These are phyloP conservation scores for Boletus reticuloceps DNA, from an alignment of 768 basidiomycete species.

Conservation along the genomic window DNA sequence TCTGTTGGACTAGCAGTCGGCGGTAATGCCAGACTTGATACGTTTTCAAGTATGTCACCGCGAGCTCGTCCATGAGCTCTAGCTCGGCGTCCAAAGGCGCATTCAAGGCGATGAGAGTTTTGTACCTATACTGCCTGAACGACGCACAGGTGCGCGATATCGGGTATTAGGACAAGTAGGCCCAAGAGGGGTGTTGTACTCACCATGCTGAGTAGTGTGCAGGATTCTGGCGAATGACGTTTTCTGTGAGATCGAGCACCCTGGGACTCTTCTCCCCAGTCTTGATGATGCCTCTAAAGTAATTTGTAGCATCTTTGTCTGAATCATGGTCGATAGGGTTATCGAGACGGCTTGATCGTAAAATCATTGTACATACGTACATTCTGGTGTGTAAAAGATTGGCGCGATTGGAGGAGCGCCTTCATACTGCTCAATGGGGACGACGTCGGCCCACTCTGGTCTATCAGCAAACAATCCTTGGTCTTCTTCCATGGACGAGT, in stretches of 20 bases:
- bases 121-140: slow-evolving; percentile 90
- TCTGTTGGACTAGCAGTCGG: slow-evolving; percentile 63
- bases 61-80: slow-evolving; percentile 82
- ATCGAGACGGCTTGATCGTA: slow-evolving; percentile 5
- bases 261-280: slow-evolving; percentile 75
- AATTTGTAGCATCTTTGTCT: slow-evolving; percentile 94
- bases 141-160: background rate
- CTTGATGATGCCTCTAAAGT: slow-evolving; percentile 84
- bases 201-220: slow-evolving; percentile 98
- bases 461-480: slow-evolving; percentile 52
- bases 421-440: slow-evolving; percentile 80
- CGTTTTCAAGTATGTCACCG: slow-evolving; percentile 81
- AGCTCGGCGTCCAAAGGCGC: slow-evolving; percentile 76
- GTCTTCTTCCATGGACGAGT: slow-evolving; percentile 14
- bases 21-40: slow-evolving; percentile 99
- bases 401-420: slow-evolving; percentile 76
- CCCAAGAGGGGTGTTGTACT: slow-evolving; percentile 18
- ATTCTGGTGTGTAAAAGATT: slow-evolving; percentile 88
- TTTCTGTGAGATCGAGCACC: slow-evolving; percentile 85
- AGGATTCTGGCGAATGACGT: slow-evolving; percentile 87
- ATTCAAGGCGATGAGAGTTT: slow-evolving; percentile 70
- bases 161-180: background rate
- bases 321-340: slow-evolving; percentile 2
- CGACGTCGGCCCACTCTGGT: slow-evolving; percentile 78
- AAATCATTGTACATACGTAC: slow-evolving; percentile 45